phyloP scores from a whole-genome alignment of 805 yeast species.

The Isabelozyma gotoi region DNA sequence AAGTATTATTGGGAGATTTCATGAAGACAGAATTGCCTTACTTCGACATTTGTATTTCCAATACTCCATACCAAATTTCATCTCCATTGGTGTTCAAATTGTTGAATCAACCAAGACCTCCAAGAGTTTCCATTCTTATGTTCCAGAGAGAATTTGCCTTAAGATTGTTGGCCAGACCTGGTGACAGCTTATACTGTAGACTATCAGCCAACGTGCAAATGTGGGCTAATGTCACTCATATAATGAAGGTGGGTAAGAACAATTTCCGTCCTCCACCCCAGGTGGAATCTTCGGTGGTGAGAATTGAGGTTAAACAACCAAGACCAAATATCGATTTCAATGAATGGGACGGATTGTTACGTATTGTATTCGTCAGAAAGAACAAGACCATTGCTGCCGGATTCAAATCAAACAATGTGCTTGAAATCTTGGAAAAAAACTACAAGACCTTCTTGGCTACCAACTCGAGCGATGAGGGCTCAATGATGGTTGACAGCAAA shows the following conservation, averaged over 20 bases:
- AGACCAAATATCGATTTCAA: constrained; percentile 91
- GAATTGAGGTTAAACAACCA: constrained; percentile 88
- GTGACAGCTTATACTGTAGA: constrained; percentile 91
- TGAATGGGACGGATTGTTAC: constrained; percentile 95
- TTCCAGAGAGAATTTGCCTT: constrained; percentile 97
- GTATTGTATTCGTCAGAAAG: constrained; percentile 90
- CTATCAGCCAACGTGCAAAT: constrained; percentile 95
- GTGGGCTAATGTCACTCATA: constrained; percentile 99
- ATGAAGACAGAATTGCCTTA: constrained; percentile 94
- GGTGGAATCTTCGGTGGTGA: constrained; percentile 94
- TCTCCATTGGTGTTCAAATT: constrained; percentile 94
- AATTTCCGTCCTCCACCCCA: constrained; percentile 98
- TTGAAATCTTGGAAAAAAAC: constrained; percentile 82
- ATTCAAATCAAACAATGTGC: constrained; percentile 76
- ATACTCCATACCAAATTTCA: constrained; percentile 96
- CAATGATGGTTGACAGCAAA: constrained; percentile 39
- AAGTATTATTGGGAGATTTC: constrained; percentile 90
- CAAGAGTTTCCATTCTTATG: constrained; percentile 93
- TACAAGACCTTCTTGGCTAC: constrained; percentile 72
- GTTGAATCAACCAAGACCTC: constrained; percentile 88
- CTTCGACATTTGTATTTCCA: constrained; percentile 93
- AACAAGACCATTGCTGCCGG: constrained; percentile 93
- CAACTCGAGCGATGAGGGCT: constrained; percentile 45
- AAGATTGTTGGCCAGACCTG: constrained; percentile 91
- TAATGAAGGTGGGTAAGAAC: constrained; percentile 96